phyloP scores from a whole-genome alignment of 2,329 filamentous ascomycete species.

The Helicocarpus griseus region DNA sequence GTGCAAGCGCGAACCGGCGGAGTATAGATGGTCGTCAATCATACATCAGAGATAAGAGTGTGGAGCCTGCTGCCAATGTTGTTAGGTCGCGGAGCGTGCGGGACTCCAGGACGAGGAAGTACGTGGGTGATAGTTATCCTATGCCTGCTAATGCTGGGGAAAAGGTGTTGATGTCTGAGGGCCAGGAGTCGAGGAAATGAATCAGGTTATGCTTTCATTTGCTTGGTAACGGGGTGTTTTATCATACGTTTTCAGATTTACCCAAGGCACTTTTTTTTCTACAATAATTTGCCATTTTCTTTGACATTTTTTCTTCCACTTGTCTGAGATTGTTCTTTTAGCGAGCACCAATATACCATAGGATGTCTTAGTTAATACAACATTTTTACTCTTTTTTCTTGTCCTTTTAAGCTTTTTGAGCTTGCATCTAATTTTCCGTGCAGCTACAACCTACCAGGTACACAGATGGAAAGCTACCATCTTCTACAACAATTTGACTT shows the following conservation, averaged over 20 bases:
- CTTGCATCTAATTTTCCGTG: no score
- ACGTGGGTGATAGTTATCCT: background rate
- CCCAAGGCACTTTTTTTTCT: background rate
- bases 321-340: background rate
- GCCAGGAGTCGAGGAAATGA: background rate
- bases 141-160: background rate
- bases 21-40: constrained; percentile 1
- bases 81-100: background rate
- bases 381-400: background rate
- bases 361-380: background rate
- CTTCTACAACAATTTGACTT: no score
- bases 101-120: background rate
- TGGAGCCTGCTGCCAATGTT: background rate
- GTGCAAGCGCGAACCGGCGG: background rate
- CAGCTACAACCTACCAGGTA: no score
- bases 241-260: background rate
- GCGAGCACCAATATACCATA: background rate
- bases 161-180: background rate
- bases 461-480: no score
- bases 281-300: background rate
- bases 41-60: background rate
- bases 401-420: background rate
- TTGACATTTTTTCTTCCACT: background rate
- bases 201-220: no score
- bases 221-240: no score